Evolutionary conservation across 2,329 filamentous ascomycete species (phyloP).

Genomic region (Aschersonia sp.): DNA sequence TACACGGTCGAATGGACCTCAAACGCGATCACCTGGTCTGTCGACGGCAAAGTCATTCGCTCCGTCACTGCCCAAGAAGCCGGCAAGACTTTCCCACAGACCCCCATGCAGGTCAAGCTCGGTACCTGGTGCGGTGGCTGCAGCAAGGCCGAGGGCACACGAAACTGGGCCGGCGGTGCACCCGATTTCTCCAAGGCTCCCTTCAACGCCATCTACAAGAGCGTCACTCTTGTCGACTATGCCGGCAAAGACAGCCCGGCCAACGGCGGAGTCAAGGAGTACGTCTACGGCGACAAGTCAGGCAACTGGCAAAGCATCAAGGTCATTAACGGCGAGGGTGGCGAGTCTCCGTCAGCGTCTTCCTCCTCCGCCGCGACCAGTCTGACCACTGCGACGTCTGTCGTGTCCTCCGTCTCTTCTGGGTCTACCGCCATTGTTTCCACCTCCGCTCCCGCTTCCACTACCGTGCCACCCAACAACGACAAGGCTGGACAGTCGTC

Average conservation of each 20-base stretch:
- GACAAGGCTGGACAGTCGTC: not conserved
- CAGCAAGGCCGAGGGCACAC: conserved; percentile 52
- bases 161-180: conserved; percentile 51
- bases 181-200: conserved; percentile 28
- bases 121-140: conserved; percentile 53
- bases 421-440: not conserved
- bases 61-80: conserved; percentile 44
- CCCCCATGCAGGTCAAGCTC: conserved; percentile 56
- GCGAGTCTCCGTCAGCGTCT: conserved; percentile 49
- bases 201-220: conserved; percentile 30
- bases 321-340: conserved; percentile 59
- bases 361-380: conserved; percentile 24
- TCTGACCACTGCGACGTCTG: conserved; percentile 6
- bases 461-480: not conserved
- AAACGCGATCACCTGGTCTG: conserved; percentile 46
- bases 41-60: conserved; percentile 48
- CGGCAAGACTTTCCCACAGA: conserved; percentile 52
- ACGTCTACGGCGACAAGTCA: conserved; percentile 24
- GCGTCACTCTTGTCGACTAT: conserved; percentile 28
- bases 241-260: conserved; percentile 18
- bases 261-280: conserved; percentile 23
- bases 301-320: conserved; percentile 28
- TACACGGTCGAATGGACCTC: conserved; percentile 57
- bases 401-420: not conserved
- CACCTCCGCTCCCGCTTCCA: not conserved